phyloP scores from a whole-genome alignment of 768 basidiomycete species.

The Filobasidium wieringae region DNA sequence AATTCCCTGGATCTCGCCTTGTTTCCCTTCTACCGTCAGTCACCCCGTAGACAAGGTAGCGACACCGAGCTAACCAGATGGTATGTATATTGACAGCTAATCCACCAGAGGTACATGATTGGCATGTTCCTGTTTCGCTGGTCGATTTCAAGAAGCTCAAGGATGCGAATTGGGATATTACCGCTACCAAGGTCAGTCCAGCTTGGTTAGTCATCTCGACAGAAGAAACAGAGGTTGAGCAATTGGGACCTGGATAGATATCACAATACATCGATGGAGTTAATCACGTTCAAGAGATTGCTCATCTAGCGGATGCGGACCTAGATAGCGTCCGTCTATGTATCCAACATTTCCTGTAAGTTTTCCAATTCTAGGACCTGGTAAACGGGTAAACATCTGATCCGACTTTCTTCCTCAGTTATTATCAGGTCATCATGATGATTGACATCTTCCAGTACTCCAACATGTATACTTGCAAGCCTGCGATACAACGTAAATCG shows the following conservation, averaged over 20 bases:
- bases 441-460: conserved; percentile 96
- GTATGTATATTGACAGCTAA: conserved; percentile 47
- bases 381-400: not conserved
- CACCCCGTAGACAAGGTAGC: too few species aligned
- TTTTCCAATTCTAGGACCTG: not conserved
- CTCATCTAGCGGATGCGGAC: conserved; percentile 81
- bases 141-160: conserved; percentile 68
- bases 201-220: not conserved
- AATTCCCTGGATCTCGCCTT: conserved; percentile 93
- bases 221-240: not conserved
- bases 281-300: conserved; percentile 82
- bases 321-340: conserved; percentile 68
- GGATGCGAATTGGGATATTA: conserved; percentile 92
- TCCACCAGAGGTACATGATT: conserved; percentile 75
- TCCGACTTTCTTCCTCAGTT: conserved; percentile 45
- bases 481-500: conserved; percentile 75
- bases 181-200: conserved; percentile 61
- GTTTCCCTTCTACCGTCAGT: conserved; percentile 72
- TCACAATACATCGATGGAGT: conserved; percentile 76
- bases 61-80: too few species aligned
- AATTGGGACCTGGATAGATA: conserved; percentile 44
- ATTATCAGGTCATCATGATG: conserved; percentile 92
- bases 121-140: conserved; percentile 87
- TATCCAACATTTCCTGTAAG: conserved; percentile 82
- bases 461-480: conserved; percentile 88